Base-by-base conservation (phyloP, 441 rosid species). In the Gossypium gossypioides region DNA sequence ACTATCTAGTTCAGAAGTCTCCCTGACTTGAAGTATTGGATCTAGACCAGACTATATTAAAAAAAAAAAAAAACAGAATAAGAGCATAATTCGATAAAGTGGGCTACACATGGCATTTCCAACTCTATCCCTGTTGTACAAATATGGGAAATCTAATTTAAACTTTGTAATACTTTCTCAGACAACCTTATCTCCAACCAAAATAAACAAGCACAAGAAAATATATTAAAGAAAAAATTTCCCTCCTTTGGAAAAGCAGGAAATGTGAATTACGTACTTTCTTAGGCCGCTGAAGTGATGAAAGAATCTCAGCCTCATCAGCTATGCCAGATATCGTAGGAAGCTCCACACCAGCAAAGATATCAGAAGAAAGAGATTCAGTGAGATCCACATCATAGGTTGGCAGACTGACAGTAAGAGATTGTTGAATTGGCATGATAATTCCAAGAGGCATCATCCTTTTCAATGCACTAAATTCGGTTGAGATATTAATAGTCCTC, bases 281-380 rank as follows among this genome's bases (percentile, higher is more conserved):
- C 81, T 96, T 96, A 48, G 99, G 98, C 59, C 89, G 85, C 87
- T 96, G 99, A 80, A 91, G 97, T 71, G 98, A 96, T 44, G 97
- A 91, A 82, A 96, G 99, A 83, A 96, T 93, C 89, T 96, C 97
- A 52, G 97, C 98, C 80, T 91, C 99, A 71, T 96, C 97, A 76
- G 93, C 84, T 73, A 96, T 91, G 77, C 97, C 96, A 67, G 80
- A 84, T 77, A 96, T 91, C 68, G 92, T 91, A 73, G 98, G 99
- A 81, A 93, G 89, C 78, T 96, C 97, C 56, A 85, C 83, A 65
- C 84, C 80, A 72, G 92, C 82, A 85, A 96, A 93, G 68, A 91
- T 85, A 82, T 88, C 84, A 72, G 90, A 85, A 64, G 94, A 72
- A 75, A 77, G 86, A 32, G 82, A 72, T 70, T 86, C 90, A 42